Evolutionary conservation across 306 rosid species (phyloP), one percentile per base, ranked within the genome.

Genomic region (Sicyos baderoa): DNA sequence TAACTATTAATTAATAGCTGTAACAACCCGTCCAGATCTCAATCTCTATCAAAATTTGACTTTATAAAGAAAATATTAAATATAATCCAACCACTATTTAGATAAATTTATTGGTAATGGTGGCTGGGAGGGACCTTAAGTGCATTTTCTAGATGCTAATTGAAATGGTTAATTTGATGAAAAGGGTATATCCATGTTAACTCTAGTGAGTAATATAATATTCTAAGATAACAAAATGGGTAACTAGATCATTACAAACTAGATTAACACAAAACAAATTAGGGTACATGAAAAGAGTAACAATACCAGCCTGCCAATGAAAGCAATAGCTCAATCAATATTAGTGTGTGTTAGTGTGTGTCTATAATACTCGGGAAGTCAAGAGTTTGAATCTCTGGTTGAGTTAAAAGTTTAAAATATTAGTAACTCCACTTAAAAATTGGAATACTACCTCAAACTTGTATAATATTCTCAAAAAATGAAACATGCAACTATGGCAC

Each of bases 1-100:
- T 35, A 16, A 32, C 47, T 60, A 60, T 32, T 60, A 60, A 60
- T 32, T 60, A 60, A 60, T 60, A 35, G 67, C 67, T 35, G 67
- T 35, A 7, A n/a, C 3, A 60, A 60, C 47, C 66, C 48, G 0
- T 35, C 67, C 9, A 60, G 0, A 60, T 29, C n/a, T 60, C 67
- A 32, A n/a, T n/a, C 67, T 60, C 67, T 1, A 60, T 60, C 48
- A n/a, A 35, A 9, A 16, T n/a, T 35, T 1, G 14, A 60, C 67
- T 60, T 60, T n/a, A n/a, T n/a, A 35, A 16, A 32, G 22, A 29
- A 19, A 32, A 60, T 60, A n/a, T 7, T 16, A 60, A 60, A 60
- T 9, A 9, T n/a, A 60, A 32, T 32, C 14, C 67, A 60, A 32
- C 67, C 48, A 35, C 69, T 2, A 17, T 40, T n/a, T 7, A 40